These are phyloP conservation scores for Diddensiella transvaalensis DNA, from an alignment of 805 yeast genomes.

Conservation along the genomic window DNA sequence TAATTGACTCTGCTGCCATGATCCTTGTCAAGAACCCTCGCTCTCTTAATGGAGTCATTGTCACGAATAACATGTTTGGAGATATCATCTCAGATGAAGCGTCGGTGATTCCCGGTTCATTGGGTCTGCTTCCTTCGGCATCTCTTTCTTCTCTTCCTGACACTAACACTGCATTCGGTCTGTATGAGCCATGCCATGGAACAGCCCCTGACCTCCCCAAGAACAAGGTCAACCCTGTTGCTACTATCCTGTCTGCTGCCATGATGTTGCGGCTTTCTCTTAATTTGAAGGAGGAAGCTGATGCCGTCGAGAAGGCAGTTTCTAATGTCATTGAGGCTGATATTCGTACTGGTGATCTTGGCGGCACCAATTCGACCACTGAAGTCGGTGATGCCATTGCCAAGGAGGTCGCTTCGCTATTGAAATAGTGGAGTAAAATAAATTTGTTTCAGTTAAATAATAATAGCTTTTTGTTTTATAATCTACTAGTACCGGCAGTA, in stretches of 20 bases:
- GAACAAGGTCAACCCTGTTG: constrained; percentile 91
- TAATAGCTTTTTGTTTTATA: constrained; percentile 19
- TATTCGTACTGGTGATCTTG: constrained; percentile 86
- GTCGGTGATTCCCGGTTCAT: constrained; percentile 94
- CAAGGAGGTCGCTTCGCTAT: constrained; percentile 57
- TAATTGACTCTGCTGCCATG: constrained; percentile 99
- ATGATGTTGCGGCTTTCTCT: constrained; percentile 95
- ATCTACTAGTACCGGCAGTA: constrained; percentile 28
- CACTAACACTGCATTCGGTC: constrained; percentile 87
- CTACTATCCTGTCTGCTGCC: constrained; percentile 92
- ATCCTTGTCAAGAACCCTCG: constrained; percentile 89
- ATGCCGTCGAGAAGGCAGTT: constrained; percentile 85
- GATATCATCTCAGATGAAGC: constrained; percentile 98
- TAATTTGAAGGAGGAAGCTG: constrained; percentile 78
- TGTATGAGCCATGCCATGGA: constrained; percentile 98
- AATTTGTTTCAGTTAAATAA: not conserved
- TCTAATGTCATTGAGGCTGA: constrained; percentile 75
- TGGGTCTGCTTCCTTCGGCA: constrained; percentile 94
- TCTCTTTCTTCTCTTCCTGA: constrained; percentile 97
- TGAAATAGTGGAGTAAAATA: constrained; percentile 24
- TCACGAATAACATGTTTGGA: constrained; percentile 97
- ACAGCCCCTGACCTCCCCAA: constrained; percentile 91
- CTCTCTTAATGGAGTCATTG: constrained; percentile 83
- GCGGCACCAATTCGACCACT: constrained; percentile 75
- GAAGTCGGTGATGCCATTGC: constrained; percentile 97